phyloP scores from a whole-genome alignment of 208 protist genomes.

The Leishmania gerbilli region DNA sequence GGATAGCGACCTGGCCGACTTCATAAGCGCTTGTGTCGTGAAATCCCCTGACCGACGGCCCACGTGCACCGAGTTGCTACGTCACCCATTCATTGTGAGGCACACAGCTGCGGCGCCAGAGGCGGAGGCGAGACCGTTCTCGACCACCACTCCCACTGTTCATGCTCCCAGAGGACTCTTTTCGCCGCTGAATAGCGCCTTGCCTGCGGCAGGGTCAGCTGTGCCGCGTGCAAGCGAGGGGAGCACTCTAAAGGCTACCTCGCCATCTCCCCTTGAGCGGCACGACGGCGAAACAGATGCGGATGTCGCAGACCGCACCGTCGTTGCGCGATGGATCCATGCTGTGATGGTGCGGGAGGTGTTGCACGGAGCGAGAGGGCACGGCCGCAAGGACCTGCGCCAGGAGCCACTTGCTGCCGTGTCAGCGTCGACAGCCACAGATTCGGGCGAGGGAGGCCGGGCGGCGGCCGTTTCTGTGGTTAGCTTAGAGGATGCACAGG shows the following conservation, averaged over 20 bases:
- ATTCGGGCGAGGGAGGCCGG: neutral
- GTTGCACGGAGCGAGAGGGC: neutral
- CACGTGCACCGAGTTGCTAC: constrained; percentile 68
- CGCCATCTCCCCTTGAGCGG: constrained; percentile 7
- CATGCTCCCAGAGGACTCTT: neutral
- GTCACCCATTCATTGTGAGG: constrained; percentile 68
- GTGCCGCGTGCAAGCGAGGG: neutral
- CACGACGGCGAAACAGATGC: constrained; percentile 15
- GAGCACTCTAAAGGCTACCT: neutral
- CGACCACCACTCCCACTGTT: neutral
- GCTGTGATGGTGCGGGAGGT: neutral
- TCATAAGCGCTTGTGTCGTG: constrained; percentile 70
- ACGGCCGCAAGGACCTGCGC: neutral
- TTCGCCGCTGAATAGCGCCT: neutral
- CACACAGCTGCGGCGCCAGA: constrained; percentile 6
- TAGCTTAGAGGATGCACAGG: neutral
- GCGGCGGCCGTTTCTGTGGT: neutral
- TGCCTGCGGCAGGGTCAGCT: neutral
- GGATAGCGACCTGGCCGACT: constrained; percentile 56
- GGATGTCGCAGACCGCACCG: constrained; percentile 19
- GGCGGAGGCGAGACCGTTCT: neutral
- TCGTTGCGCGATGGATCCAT: constrained; percentile 22
- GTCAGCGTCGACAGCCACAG: neutral
- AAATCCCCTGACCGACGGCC: constrained; percentile 63
- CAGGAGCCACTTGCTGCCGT: neutral